Percentiles rank a stretch among this genome's conserved stretches.
Conservation (phyloP, 805 yeast genomes). For the Saccharomycopsis sp. region DNA sequence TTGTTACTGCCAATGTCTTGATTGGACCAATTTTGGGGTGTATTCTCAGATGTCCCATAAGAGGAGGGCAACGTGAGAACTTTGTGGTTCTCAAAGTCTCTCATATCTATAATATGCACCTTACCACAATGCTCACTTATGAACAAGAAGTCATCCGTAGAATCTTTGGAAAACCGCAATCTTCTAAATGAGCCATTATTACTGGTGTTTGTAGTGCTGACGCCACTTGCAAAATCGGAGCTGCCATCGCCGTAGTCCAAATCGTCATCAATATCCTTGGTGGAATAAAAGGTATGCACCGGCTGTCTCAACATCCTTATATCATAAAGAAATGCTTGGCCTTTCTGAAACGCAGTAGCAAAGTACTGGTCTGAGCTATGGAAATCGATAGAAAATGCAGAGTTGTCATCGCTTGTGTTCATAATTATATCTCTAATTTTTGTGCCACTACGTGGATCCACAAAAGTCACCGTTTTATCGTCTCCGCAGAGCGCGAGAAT, state of each 20-base stretch:
- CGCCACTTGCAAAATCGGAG: slow-evolving; percentile 1
- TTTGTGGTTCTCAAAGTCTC: slow-evolving; percentile 68
- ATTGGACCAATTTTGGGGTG: slow-evolving; percentile 16
- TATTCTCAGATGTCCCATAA: slow-evolving; percentile 10
- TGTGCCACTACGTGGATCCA: slow-evolving; percentile 34
- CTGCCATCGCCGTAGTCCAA: slow-evolving; percentile 22
- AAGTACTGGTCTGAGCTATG: slow-evolving; percentile 69
- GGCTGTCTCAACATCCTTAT: slow-evolving; percentile 53
- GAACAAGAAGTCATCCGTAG: slow-evolving; percentile 68
- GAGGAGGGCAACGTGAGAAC: slow-evolving; percentile 58
- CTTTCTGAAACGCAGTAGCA: slow-evolving; percentile 82
- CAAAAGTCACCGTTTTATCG: slow-evolving; percentile 53
- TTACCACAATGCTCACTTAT: slow-evolving; percentile 82
- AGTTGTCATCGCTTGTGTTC: slow-evolving; percentile 33
- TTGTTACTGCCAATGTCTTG: background rate
- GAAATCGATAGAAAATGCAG: slow-evolving; percentile 79
- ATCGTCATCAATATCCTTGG: slow-evolving; percentile 32
- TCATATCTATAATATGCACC: slow-evolving; percentile 75
- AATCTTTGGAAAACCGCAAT: slow-evolving; percentile 45
- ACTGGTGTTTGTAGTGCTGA: slow-evolving; percentile 31
- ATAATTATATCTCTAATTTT: slow-evolving; percentile 1
- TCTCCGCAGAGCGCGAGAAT: slow-evolving; percentile 72
- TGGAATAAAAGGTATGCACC: slow-evolving; percentile 48
- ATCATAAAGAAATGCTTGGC: slow-evolving; percentile 72
- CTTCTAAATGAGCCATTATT: slow-evolving; percentile 37